These are phyloP conservation scores for Patellaria atrata DNA, from an alignment of 495 filamentous ascomycete genomes.

Conservation along the genomic window DNA sequence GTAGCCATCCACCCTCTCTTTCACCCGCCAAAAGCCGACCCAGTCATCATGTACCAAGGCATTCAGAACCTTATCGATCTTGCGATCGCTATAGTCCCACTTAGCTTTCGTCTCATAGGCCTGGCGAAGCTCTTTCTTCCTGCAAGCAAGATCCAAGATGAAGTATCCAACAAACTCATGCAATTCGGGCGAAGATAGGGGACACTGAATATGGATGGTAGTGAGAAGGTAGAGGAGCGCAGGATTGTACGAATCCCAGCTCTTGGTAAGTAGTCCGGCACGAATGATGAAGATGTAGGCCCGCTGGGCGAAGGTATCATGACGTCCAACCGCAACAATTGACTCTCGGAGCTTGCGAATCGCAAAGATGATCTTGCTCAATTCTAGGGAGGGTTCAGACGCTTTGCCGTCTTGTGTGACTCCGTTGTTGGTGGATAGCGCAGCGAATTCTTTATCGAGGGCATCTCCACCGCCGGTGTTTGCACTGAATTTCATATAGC, in stretches of 20 bases:
- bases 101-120: slow-evolving; percentile 50
- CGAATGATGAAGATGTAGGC: slow-evolving; percentile 61
- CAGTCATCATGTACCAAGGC: slow-evolving; percentile 73
- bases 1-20: slow-evolving; percentile 59
- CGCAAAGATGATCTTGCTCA: slow-evolving; percentile 49
- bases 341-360: slow-evolving; percentile 88
- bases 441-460: slow-evolving; percentile 59
- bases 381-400: slow-evolving; percentile 34
- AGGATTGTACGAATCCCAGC: slow-evolving; percentile 80
- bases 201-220: slow-evolving; percentile 47
- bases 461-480: slow-evolving; percentile 46
- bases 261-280: slow-evolving; percentile 59
- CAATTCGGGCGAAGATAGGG: slow-evolving; percentile 50
- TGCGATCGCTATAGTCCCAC: slow-evolving; percentile 42
- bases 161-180: slow-evolving; percentile 67
- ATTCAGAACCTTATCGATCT: slow-evolving; percentile 49
- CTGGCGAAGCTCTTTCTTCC: slow-evolving; percentile 55
- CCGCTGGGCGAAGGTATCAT: slow-evolving; percentile 37
- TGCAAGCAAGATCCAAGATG: slow-evolving; percentile 78
- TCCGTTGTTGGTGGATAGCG: slow-evolving; percentile 32
- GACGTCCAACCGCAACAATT: slow-evolving; percentile 55
- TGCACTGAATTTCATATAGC: slow-evolving; percentile 80
- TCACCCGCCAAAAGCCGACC: slow-evolving; percentile 57
- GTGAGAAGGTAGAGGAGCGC: slow-evolving; percentile 67
- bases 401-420: slow-evolving; percentile 6